Percentiles rank a stretch among this genome's conserved stretches.
Evolutionary conservation across 2,329 filamentous ascomycete species (phyloP).

Genomic region (Macroventuria anomochaeta): DNA sequence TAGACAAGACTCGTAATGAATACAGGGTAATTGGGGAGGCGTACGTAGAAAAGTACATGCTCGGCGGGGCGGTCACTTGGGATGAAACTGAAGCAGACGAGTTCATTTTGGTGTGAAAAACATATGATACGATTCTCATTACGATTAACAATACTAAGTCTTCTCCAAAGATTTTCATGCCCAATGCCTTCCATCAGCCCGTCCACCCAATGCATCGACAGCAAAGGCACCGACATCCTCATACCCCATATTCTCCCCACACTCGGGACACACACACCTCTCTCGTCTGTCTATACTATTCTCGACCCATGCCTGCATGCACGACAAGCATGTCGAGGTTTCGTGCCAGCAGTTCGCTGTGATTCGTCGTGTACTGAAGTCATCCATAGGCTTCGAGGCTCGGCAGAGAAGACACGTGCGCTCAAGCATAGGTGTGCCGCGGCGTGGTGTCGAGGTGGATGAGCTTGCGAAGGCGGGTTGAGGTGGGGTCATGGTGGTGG

Average conservation of each 20-base stretch:
- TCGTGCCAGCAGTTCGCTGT: conserved; percentile 38
- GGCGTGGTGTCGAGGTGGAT: conserved; percentile 15
- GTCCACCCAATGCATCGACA: conserved; percentile 17
- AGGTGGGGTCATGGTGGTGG: conserved; percentile 5
- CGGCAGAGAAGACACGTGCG: conserved; percentile 41
- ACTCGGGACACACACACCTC: conserved; percentile 40
- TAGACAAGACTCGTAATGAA: conserved; percentile 11
- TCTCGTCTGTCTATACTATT: conserved; percentile 27
- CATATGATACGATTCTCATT: conserved; percentile 7
- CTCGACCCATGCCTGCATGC: conserved; percentile 37
- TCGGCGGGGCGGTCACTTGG: conserved; percentile 23
- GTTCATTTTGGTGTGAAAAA: conserved; percentile 22
- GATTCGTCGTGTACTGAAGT: conserved; percentile 32
- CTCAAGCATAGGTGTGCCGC: conserved; percentile 26
- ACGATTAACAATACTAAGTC: conserved; percentile 12
- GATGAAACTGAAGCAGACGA: conserved; percentile 11
- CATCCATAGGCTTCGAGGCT: conserved; percentile 23
- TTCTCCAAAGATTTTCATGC: not conserved
- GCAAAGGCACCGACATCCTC: conserved; percentile 37
- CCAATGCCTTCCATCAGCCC: conserved; percentile 16
- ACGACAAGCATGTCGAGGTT: conserved; percentile 36
- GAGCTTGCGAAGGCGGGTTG: conserved; percentile 11
- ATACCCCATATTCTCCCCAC: conserved; percentile 31
- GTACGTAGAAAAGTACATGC: conserved; percentile 25
- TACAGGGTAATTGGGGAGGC: conserved; percentile 26